Conservation (phyloP, 768 basidiomycete species). For the Cyathus striatus region DNA sequence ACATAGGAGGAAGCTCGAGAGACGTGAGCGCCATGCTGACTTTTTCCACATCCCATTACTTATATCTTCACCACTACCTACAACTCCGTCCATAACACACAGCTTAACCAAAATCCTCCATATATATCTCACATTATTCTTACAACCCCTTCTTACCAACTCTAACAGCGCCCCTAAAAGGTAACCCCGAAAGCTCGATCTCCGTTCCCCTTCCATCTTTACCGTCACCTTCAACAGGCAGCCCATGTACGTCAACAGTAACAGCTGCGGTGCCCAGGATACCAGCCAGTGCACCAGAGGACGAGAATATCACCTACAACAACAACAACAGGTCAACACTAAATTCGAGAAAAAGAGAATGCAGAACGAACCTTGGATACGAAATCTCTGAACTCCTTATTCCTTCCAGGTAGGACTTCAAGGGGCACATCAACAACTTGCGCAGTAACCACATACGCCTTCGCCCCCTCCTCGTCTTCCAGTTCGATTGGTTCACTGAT, state of each 20-base stretch:
- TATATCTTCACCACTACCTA: no score
- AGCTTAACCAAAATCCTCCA: no score
- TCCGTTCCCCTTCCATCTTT: constrained; percentile 23
- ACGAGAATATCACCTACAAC: constrained; percentile 61
- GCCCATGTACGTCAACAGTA: constrained; percentile 49
- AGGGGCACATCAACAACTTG: constrained; percentile 70
- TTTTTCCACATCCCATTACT: no score
- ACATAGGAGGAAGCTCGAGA: no score
- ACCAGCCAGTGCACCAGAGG: constrained; percentile 63
- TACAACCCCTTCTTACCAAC: constrained; percentile 61
- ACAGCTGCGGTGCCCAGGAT: constrained; percentile 63
- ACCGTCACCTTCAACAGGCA: constrained; percentile 39
- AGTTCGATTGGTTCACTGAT: constrained; percentile 33
- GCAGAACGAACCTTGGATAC: constrained; percentile 61
- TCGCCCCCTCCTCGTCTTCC: constrained; percentile 44
- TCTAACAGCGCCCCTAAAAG: constrained; percentile 61
- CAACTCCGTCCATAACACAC: no score
- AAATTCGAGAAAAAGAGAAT: neutral
- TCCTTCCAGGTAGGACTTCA: constrained; percentile 71
- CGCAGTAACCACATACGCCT: constrained; percentile 56
- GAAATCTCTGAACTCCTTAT: constrained; percentile 72
- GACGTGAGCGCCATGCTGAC: no score
- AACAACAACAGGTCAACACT: constrained; percentile 1
- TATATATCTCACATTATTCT: no score
- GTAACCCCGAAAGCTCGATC: constrained; percentile 58